Base-by-base conservation (phyloP, 1,284 basidiomycete species). In the Sanghuangporus sanghuang region DNA sequence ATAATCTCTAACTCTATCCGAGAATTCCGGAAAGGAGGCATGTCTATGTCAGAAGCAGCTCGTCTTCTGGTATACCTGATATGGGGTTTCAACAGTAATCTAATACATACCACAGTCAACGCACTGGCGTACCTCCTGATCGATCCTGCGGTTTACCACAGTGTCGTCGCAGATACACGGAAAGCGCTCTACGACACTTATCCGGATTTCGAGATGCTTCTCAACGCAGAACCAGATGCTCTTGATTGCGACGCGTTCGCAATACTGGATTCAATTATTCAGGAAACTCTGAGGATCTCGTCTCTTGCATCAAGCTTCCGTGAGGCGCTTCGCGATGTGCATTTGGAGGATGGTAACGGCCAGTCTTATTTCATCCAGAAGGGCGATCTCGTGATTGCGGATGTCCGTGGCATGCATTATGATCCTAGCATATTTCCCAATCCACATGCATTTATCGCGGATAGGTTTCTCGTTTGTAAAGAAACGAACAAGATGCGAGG, bases 361-460 rank as follows among this genome's bases (percentile, higher is more conserved):
- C 12, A 12, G 14, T 27, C 35, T 6, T 53, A 53, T 53, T 14
- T 32, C 27, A 6, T 53, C 35, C 23, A 38, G 23, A 53, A 53
- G 35, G 52, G 52, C 9, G 52, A 53, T 11, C 4, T 32, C 35
- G 52, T 53, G 52, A 16, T 53, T 12, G 52, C 16, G 3, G 52
- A 53, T 53, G 52, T 53, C 21, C 52, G 52, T 14, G 21, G 52
- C 42, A 62, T 65, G 55, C 32, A 57, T 2, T 27, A 50, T 23
- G 53, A 65, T 44, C 54, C 53, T 12, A 32, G 12, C 4, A 40
- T 50, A 42, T 65, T 57, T 53, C 59, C 54, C 7, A 59, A 65
- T 9, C 64, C 64, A 6, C 60, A 61, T 11, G 9, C 27, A 11
- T 65, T 65, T 55, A 57, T 48, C 27, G 54, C 64, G 18, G 64